These are phyloP conservation scores for Aspergillus felis DNA, from an alignment of 2,329 filamentous ascomycete species.

Conservation along the genomic window DNA sequence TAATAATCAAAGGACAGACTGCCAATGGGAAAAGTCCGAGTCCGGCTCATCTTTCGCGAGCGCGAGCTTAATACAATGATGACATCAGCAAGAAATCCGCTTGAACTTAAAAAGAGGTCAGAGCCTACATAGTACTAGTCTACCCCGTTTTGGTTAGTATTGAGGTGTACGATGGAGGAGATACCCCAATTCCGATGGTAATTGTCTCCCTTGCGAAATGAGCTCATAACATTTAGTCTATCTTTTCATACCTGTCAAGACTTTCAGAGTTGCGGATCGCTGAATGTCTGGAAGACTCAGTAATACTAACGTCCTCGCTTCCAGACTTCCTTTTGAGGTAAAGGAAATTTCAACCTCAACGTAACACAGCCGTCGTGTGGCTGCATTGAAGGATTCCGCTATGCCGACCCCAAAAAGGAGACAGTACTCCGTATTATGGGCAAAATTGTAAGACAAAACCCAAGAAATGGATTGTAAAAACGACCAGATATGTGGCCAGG, in stretches of 20 bases:
- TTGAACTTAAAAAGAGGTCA: background rate
- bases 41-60: background rate
- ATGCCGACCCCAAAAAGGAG: background rate
- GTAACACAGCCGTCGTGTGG: background rate
- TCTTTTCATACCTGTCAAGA: background rate
- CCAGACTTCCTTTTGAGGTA: background rate
- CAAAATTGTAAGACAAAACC: slow-evolving; percentile 1
- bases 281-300: background rate
- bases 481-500: background rate
- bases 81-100: background rate
- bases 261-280: background rate
- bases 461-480: background rate
- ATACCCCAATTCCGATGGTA: background rate
- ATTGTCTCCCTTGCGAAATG: background rate
- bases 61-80: background rate
- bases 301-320: background rate
- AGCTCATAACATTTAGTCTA: background rate
- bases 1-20: background rate
- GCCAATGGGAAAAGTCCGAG: background rate
- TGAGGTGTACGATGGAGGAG: background rate
- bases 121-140: background rate
- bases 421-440: background rate
- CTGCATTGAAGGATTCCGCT: background rate
- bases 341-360: background rate
- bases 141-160: background rate